Percentiles rank a stretch among this genome's conserved stretches.
phyloP scores from a whole-genome alignment of 495 filamentous ascomycete genomes.

The Penicillium verhagenii region DNA sequence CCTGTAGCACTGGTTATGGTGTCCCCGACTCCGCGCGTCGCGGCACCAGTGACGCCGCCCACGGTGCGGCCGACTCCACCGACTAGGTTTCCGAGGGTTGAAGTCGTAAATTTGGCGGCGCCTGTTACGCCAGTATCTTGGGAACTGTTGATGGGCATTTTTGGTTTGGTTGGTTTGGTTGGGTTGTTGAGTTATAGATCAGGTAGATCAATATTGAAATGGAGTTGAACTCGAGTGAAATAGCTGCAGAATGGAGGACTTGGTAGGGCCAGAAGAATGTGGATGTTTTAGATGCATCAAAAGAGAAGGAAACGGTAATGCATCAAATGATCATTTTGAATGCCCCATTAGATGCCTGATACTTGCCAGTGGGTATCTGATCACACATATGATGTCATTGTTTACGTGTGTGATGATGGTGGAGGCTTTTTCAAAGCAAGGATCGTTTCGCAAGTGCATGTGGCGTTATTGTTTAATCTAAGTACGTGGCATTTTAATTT shows the following conservation, averaged over 20 bases:
- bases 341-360: too few relatives aligned
- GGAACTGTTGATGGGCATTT: constrained; percentile 21
- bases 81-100: constrained; percentile 59
- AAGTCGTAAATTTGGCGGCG: constrained; percentile 48
- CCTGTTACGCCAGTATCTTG: constrained; percentile 39
- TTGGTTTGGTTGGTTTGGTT: too few relatives aligned
- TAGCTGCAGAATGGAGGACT: not conserved
- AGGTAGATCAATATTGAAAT: not conserved
- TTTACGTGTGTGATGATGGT: constrained; percentile 16
- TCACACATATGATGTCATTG: constrained; percentile 25
- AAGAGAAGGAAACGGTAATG: not conserved
- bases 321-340: not conserved
- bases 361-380: too few relatives aligned
- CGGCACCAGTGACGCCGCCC: constrained; percentile 67
- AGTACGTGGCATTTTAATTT: not conserved
- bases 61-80: constrained; percentile 64
- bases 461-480: not conserved
- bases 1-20: constrained; percentile 63
- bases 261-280: not conserved
- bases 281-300: too few relatives aligned
- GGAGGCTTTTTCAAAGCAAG: constrained; percentile 11
- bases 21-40: constrained; percentile 61
- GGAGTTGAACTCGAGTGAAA: not conserved
- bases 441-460: constrained; percentile 1
- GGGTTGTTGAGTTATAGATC: not conserved